Evolutionary conservation across 1,139 yeast genomes (phyloP).

Genomic region (Saccharomyces hybrid): DNA sequence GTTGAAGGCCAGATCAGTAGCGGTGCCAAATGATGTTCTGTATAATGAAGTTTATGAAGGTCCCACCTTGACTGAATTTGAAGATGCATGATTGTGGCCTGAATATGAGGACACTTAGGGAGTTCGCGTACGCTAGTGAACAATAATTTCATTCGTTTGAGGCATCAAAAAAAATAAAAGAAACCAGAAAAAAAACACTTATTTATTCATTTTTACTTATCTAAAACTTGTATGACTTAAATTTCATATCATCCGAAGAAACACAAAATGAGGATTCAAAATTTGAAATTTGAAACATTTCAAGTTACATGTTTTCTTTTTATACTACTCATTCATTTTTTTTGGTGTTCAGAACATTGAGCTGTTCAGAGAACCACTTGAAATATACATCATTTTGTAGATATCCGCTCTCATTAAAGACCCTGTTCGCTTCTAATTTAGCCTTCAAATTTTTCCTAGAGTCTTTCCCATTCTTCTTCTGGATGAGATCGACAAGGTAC

Average conservation of each 20-base stretch:
- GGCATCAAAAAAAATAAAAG: no score
- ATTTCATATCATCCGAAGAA: no score
- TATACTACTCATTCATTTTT: conserved; percentile 10
- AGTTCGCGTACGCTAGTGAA: no score
- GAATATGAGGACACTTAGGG: no score
- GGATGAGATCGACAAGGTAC: conserved; percentile 15
- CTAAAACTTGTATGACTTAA: no score
- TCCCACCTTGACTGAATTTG: conserved; percentile 15
- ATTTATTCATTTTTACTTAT: no score
- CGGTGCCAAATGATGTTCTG: conserved; percentile 42
- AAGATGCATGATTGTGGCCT: not conserved
- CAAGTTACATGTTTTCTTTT: not conserved
- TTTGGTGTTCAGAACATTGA: conserved; percentile 13
- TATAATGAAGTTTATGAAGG: conserved; percentile 40
- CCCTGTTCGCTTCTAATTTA: conserved; percentile 22
- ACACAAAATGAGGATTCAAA: no score
- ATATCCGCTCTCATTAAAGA: conserved; percentile 28
- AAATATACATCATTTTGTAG: conserved; percentile 23
- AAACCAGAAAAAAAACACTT: no score
- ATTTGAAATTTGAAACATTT: not conserved
- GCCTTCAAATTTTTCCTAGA: conserved; percentile 8
- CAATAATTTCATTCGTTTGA: no score
- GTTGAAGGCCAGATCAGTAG: conserved; percentile 36
- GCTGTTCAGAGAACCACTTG: conserved; percentile 25
- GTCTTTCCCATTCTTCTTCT: conserved; percentile 1